Conservation (phyloP, 305 asterid genomes). For the Solanum aculeatissimum region DNA sequence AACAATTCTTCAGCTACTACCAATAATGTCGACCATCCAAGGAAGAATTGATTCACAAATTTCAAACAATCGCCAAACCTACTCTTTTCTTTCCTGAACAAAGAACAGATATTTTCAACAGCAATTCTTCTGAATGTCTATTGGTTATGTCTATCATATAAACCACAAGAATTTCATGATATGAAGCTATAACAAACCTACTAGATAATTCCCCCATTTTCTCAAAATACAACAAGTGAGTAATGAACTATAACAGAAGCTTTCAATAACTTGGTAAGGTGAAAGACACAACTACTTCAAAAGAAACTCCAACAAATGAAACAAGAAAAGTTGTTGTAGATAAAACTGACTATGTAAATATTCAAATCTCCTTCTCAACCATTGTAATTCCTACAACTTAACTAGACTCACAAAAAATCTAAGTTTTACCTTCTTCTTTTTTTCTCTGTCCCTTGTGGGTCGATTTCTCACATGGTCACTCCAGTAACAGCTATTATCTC, state of each 20-base stretch:
- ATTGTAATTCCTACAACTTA: neutral
- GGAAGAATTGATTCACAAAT: neutral
- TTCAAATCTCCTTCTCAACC: neutral
- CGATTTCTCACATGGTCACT: neutral
- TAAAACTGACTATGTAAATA: neutral
- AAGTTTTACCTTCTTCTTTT: neutral
- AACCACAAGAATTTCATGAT: neutral
- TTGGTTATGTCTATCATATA: neutral
- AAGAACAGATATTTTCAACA: neutral
- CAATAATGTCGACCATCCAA: neutral
- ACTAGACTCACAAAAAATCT: neutral
- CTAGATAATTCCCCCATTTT: neutral
- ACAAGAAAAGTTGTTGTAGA: neutral
- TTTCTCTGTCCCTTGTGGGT: neutral
- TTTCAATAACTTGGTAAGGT: neutral
- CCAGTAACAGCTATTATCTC: neutral
- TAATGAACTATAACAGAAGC: neutral
- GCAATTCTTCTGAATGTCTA: neutral
- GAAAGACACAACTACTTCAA: neutral
- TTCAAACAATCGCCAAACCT: neutral
- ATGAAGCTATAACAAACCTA: neutral
- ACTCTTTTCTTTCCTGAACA: neutral
- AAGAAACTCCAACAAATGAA: neutral
- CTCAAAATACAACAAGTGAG: neutral
- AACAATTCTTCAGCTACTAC: neutral